Evolutionary conservation across 2,329 filamentous ascomycete species (phyloP).

Genomic region (Eutypella sp.): DNA sequence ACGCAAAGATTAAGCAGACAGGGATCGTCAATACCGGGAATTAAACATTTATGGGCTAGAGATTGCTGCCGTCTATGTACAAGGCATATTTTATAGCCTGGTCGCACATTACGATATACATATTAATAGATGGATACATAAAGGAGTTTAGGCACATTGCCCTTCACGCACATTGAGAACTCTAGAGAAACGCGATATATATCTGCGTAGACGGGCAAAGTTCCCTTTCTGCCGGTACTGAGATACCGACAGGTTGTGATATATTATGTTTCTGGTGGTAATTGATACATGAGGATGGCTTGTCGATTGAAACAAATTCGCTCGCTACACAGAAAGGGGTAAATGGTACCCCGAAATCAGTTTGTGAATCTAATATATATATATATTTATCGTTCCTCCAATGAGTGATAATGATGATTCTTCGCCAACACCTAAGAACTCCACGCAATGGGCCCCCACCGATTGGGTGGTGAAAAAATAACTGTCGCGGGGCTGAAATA

Average conservation of each 20-base stretch:
- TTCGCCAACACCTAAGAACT: not conserved
- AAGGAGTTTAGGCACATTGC: not conserved
- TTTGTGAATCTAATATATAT: not conserved
- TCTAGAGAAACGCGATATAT: not conserved
- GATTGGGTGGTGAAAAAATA: not conserved
- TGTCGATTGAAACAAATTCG: not conserved
- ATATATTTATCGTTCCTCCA: too few species aligned
- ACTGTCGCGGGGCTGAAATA: not conserved
- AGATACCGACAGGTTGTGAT: not conserved
- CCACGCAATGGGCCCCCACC: not conserved
- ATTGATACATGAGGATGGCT: not conserved
- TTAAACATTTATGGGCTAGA: too few species aligned
- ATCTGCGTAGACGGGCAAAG: not conserved
- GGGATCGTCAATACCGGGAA: too few species aligned
- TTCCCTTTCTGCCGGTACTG: not conserved
- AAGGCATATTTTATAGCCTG: too few species aligned
- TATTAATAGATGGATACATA: too few species aligned
- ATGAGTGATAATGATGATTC: not conserved
- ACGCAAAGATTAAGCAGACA: too few species aligned
- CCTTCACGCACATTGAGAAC: not conserved
- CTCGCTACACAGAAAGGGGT: not conserved
- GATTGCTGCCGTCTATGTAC: too few species aligned
- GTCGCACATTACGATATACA: too few species aligned
- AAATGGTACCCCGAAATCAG: not conserved
- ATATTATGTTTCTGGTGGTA: not conserved